Conservation (phyloP, 768 basidiomycete genomes). For the Leccinum imitatum region DNA sequence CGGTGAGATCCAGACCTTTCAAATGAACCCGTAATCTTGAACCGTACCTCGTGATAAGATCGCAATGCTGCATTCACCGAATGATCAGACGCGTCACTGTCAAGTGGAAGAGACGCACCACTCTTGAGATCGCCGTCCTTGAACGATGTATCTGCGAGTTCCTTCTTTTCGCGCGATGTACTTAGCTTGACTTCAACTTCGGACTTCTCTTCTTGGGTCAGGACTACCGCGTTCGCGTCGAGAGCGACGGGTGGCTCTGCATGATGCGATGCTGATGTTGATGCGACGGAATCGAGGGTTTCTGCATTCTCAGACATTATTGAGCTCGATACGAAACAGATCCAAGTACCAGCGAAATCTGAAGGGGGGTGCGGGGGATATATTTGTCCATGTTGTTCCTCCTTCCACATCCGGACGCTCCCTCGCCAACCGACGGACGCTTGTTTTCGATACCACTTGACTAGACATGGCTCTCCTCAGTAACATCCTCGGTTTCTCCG, state of each 20-base stretch:
- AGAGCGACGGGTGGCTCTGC: slow-evolving; percentile 3
- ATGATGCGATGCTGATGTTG: slow-evolving; percentile 5
- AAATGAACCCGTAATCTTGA: background rate
- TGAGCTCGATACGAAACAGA: background rate
- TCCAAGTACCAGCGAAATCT: background rate
- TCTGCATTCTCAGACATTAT: slow-evolving; percentile 18
- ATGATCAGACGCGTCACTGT: background rate
- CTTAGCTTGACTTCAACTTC: slow-evolving; percentile 50
- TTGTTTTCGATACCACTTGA: background rate
- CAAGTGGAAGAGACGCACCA: slow-evolving; percentile 43
- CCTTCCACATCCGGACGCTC: slow-evolving; percentile 15
- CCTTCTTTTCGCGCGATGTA: slow-evolving; percentile 67
- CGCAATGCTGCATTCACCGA: slow-evolving; percentile 50
- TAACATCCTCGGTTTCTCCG: slow-evolving; percentile 74
- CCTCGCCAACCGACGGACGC: background rate
- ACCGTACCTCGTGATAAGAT: slow-evolving; percentile 67
- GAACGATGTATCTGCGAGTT: slow-evolving; percentile 64
- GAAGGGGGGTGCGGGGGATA: slow-evolving; percentile 7
- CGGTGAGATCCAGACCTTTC: slow-evolving; percentile 4
- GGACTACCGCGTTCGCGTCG: slow-evolving; percentile 23
- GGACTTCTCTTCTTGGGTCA: slow-evolving; percentile 21
- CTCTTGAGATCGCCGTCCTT: slow-evolving; percentile 59
- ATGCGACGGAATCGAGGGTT: background rate
- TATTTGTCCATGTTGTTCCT: slow-evolving; percentile 28
- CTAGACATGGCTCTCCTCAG: slow-evolving; percentile 58